Base-by-base conservation (phyloP, 192 early-diverging fungal genomes). In the Umbelopsis isabellina region DNA sequence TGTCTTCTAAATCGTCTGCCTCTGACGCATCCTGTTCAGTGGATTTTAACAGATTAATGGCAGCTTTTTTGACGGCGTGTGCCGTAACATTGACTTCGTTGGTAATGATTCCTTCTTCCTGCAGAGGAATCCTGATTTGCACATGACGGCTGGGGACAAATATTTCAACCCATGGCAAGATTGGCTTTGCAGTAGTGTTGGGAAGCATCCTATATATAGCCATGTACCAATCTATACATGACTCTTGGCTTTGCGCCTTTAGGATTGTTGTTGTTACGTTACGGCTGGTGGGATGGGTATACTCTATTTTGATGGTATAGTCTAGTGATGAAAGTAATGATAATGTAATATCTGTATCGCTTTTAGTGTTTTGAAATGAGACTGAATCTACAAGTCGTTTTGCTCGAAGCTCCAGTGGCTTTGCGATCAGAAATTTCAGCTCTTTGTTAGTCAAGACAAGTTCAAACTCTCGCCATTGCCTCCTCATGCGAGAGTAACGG, bases 141-240 rank as follows among this genome's bases (percentile, higher is more conserved):
- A 78, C 0, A 49, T 73, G 50, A 2, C 73, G 49, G 3, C 27
- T 15, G 5, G 76, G 76, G 3, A 78, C 67, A 70, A 67, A 78
- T 4, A 78, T 67, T 33, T 78, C 76, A 27, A 64, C 70, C 46
- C 45, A 69, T n/a, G 61, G 68, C 1, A 72, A 66, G 20, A 51
- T 48, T 15, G 70, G 52, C 15, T 25, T 25, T 25, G 46, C 70
- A 6, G 37, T 55, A 33, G 47, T 1, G 11, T 21, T 30, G 0
- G 76, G 71, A 15, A 78, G 3, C 5, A 66, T 7, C 18, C 58
- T 15, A 18, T 78, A 78, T 8, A 78, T 2, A 0, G 71, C 48
- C 65, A 73, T 69, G 51, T 78, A 78, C 76, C 76, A 78, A 45
- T 73, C 72, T 12, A 64, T 65, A 35, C 76, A 70, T 37, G 65